A percentile compares a stretch with the other conserved stretches of the same genome.
These are phyloP conservation scores for Colletotrichum tropicale DNA, from an alignment of 2,329 filamentous ascomycete species.

Conservation along the genomic window DNA sequence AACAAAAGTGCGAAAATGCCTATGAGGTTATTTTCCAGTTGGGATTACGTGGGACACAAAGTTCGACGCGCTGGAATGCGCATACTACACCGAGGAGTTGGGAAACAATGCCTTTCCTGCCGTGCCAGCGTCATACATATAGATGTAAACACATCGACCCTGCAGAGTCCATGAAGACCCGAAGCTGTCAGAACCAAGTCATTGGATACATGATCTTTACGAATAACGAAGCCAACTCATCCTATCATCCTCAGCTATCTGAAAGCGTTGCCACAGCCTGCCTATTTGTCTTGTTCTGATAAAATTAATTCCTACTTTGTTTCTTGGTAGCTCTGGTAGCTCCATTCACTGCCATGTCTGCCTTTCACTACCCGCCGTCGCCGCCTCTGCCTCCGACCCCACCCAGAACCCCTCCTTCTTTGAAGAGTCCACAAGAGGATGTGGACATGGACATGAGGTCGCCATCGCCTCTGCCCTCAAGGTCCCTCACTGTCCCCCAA, in stretches of 20 bases:
- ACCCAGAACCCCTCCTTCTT: background rate
- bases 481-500: background rate
- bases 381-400: background rate
- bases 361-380: background rate
- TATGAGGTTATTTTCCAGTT: background rate
- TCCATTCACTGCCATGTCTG: background rate
- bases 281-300: background rate
- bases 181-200: background rate
- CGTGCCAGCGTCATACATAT: background rate
- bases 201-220: background rate
- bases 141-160: background rate
- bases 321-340: background rate
- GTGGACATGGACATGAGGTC: background rate
- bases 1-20: background rate
- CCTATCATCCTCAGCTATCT: background rate
- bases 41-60: background rate
- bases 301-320: background rate
- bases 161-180: too few species aligned
- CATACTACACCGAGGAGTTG: background rate
- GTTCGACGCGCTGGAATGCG: background rate
- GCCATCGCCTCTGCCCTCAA: background rate
- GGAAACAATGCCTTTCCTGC: background rate
- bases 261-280: background rate
- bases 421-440: background rate
- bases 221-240: background rate